Percentiles rank a stretch among this genome's conserved stretches.
Evolutionary conservation across 805 yeast species (phyloP).

Genomic region (Metschnikowia kunwiensis): DNA sequence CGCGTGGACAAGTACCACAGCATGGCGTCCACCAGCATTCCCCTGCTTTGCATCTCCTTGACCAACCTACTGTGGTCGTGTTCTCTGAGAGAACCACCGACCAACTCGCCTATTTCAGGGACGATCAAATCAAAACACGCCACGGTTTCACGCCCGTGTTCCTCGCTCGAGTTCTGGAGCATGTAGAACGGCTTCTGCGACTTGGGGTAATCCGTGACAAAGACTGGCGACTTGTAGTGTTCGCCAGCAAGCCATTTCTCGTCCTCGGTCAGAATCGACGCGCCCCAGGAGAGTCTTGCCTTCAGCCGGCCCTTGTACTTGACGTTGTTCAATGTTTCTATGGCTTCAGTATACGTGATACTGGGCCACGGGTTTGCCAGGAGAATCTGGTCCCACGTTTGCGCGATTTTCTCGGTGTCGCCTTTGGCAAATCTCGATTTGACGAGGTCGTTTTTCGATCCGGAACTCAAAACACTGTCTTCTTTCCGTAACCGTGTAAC

Average conservation of each 20-base stretch:
- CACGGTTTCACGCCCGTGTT: constrained; percentile 52
- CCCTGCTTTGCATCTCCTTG: constrained; percentile 47
- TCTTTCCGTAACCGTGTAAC: constrained; percentile 11
- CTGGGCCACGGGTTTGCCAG: constrained; percentile 54
- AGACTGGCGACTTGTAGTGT: constrained; percentile 69
- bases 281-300: constrained; percentile 56
- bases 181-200: constrained; percentile 87
- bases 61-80: constrained; percentile 50
- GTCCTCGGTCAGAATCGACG: constrained; percentile 73
- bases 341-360: constrained; percentile 74
- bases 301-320: constrained; percentile 39
- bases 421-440: constrained; percentile 38
- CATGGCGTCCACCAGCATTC: constrained; percentile 59
- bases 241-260: constrained; percentile 86
- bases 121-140: constrained; percentile 87
- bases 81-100: constrained; percentile 94
- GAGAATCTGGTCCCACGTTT: constrained; percentile 61
- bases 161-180: constrained; percentile 47
- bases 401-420: constrained; percentile 33
- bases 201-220: constrained; percentile 84
- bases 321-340: constrained; percentile 46
- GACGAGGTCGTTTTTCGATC: constrained; percentile 27
- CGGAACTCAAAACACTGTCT: background rate
- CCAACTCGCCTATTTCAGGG: constrained; percentile 90
- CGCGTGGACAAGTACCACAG: constrained; percentile 81